These are phyloP conservation scores for Sclerospora graminicola DNA, from an alignment of 352 stramenopile genomes.

Conservation along the genomic window DNA sequence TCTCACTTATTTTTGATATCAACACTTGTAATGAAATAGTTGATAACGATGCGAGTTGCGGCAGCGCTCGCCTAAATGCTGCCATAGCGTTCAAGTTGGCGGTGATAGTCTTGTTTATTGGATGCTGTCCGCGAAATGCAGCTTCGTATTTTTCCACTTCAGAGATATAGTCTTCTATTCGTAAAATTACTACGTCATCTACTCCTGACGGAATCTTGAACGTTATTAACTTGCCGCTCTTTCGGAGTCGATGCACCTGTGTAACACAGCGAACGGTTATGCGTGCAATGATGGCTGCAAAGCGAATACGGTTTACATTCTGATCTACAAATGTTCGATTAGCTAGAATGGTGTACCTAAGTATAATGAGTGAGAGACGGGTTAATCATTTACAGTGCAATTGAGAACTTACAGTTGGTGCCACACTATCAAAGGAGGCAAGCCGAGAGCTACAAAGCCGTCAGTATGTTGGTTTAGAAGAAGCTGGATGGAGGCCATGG, in stretches of 20 bases:
- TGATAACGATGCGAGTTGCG: conserved; percentile 19
- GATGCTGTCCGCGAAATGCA: conserved; percentile 15
- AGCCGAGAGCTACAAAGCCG: conserved; percentile 21
- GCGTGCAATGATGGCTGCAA: not conserved
- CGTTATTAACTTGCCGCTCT: conserved; percentile 28
- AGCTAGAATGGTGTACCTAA: conserved; percentile 43
- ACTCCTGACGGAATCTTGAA: conserved; percentile 36
- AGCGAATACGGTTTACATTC: conserved; percentile 21
- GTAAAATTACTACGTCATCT: conserved; percentile 30
- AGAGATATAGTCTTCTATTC: conserved; percentile 18
- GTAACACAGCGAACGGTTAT: conserved; percentile 1
- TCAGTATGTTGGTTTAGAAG: conserved; percentile 28
- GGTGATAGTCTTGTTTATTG: conserved; percentile 8
- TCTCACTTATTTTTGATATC: conserved; percentile 10
- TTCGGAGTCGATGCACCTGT: conserved; percentile 38
- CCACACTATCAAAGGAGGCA: conserved; percentile 37
- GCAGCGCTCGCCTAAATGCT: conserved; percentile 22
- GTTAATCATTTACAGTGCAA: not conserved
- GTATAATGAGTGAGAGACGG: not conserved
- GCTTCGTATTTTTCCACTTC: conserved; percentile 30
- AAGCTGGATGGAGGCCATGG: conserved; percentile 37
- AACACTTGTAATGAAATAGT: conserved; percentile 25
- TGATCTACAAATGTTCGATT: conserved; percentile 60
- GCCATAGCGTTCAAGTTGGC: conserved; percentile 32
- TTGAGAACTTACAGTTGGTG: conserved; percentile 40